These are phyloP conservation scores for Malus hybrid DNA, from an alignment of 331 rosid species.

Conservation along the genomic window DNA sequence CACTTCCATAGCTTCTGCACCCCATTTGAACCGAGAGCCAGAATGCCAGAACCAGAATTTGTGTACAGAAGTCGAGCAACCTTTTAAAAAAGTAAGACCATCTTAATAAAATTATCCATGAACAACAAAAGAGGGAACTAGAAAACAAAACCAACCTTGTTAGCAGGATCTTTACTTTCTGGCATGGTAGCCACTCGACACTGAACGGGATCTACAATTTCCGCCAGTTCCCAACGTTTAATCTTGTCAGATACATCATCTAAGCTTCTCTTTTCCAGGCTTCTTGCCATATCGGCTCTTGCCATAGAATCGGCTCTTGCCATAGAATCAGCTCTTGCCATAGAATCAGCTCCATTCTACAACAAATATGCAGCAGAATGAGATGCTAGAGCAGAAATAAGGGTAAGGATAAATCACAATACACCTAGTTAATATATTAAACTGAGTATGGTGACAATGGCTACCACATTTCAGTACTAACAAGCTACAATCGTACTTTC, in stretches of 20 bases:
- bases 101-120: not conserved
- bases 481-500: not conserved
- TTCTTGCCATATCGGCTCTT: constrained; percentile 26
- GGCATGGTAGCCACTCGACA: constrained; percentile 42
- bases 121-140: not conserved
- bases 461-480: not conserved
- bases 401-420: not conserved
- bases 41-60: constrained; percentile 11
- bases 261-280: constrained; percentile 37
- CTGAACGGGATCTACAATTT: constrained; percentile 42
- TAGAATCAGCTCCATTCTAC: constrained; percentile 33
- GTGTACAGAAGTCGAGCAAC: constrained; percentile 24
- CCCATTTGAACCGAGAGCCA: constrained; percentile 20
- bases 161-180: constrained; percentile 24
- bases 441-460: not conserved
- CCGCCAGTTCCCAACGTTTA: constrained; percentile 34
- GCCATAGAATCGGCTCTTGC: not conserved
- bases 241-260: constrained; percentile 32
- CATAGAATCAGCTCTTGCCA: constrained; percentile 17
- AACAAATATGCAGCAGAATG: not conserved
- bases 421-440: not conserved
- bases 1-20: constrained; percentile 22
- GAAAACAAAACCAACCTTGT: constrained; percentile 26
- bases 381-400: not conserved
- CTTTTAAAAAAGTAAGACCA: not conserved